Conservation (phyloP, 108 stramenopile genomes). For the Nitzschia sp. region DNA sequence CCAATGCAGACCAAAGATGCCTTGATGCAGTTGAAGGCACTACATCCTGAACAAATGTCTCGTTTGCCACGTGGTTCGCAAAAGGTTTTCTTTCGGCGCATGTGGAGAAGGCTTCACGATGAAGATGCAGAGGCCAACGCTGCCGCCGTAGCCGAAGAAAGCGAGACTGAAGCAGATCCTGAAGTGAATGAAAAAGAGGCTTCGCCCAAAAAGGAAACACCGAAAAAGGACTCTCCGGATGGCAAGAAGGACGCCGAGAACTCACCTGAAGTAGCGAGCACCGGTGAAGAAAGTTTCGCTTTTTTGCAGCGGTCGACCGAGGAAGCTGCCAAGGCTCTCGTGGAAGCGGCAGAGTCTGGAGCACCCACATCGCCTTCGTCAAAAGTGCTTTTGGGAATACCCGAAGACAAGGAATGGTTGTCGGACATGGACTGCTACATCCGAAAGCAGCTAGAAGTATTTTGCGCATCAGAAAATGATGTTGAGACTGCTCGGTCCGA, state of each 20-base stretch:
- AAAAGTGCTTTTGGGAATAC: constrained; percentile 70
- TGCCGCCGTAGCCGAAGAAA: background rate
- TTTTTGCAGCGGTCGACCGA: constrained; percentile 30
- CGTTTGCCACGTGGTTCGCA: constrained; percentile 80
- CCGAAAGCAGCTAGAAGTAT: constrained; percentile 79
- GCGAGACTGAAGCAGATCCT: constrained; percentile 1
- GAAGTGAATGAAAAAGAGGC: background rate
- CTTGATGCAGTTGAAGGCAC: constrained; percentile 61
- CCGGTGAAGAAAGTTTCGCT: constrained; percentile 39
- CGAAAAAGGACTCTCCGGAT: background rate
- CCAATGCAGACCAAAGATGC: constrained; percentile 71
- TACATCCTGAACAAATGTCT: constrained; percentile 80
- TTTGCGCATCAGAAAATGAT: constrained; percentile 65
- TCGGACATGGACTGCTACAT: constrained; percentile 82
- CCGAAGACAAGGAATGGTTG: constrained; percentile 87
- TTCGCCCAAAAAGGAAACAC: background rate
- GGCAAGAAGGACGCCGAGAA: background rate
- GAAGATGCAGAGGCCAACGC: constrained; percentile 36
- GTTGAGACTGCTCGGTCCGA: constrained; percentile 55
- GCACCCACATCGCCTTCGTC: constrained; percentile 52
- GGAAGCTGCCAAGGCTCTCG: constrained; percentile 47
- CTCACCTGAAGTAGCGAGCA: background rate
- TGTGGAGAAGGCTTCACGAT: constrained; percentile 87
- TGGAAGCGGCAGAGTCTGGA: constrained; percentile 7
- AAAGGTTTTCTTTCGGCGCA: constrained; percentile 85